A percentile compares a stretch with the other conserved stretches of the same genome.
Evolutionary conservation across 371 early-diverging fungal genomes (phyloP).

Genomic region (Mucor irregularis): DNA sequence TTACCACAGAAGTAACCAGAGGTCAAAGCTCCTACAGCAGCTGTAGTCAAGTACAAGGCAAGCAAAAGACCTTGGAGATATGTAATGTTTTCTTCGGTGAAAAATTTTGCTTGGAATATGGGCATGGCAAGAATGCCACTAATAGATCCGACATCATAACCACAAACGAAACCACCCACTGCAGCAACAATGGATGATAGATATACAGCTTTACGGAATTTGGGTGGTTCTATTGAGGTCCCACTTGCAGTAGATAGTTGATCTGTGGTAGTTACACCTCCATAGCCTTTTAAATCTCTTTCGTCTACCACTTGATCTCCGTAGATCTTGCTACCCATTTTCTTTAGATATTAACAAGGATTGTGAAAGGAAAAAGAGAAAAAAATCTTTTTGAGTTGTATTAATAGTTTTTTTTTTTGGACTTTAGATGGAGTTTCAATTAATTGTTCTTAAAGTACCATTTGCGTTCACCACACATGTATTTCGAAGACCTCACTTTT

Average conservation of each 20-base stretch:
- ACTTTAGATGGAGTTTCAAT: too few relatives aligned
- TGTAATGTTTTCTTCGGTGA: slow-evolving; percentile 7
- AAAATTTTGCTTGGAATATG: slow-evolving; percentile 21
- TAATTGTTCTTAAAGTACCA: too few relatives aligned
- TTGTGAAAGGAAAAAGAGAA: neutral
- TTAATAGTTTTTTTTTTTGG: too few relatives aligned
- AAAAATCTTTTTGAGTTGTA: neutral
- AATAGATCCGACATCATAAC: slow-evolving; percentile 22
- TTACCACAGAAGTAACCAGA: slow-evolving; percentile 43
- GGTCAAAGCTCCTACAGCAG: slow-evolving; percentile 39
- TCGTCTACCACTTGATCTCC: neutral
- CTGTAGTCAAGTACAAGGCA: slow-evolving; percentile 45
- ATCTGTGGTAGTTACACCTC: neutral
- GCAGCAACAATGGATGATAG: slow-evolving; percentile 18
- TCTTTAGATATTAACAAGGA: neutral
- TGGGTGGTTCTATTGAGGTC: slow-evolving; percentile 1
- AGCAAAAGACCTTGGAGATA: slow-evolving; percentile 51
- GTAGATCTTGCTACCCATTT: slow-evolving; percentile 4
- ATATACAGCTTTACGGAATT: slow-evolving; percentile 19
- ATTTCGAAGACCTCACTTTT: too few relatives aligned
- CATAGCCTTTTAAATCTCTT: neutral
- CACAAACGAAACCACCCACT: slow-evolving; percentile 20
- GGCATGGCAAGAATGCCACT: slow-evolving; percentile 24
- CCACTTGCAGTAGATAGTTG: neutral
- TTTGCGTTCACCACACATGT: too few relatives aligned